A percentile compares a stretch with the other conserved stretches of the same genome.
phyloP scores from a whole-genome alignment of 352 stramenopile genomes.

The Elongisporangium prolatum region DNA sequence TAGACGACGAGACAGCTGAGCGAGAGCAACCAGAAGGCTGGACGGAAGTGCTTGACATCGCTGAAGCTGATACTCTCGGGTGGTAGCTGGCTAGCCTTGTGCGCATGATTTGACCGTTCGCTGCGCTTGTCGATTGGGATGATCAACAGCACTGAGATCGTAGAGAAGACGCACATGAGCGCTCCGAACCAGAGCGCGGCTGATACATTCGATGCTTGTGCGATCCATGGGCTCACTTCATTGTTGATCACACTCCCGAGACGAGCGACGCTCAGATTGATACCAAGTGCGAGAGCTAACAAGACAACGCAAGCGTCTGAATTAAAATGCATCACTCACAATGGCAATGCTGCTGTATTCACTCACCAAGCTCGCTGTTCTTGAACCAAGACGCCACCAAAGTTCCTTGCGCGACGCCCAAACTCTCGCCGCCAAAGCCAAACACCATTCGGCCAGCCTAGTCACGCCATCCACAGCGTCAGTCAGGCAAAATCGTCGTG shows the following conservation, averaged over 20 bases:
- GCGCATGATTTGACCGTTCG: constrained; percentile 21
- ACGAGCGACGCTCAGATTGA: constrained; percentile 89
- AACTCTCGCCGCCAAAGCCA: constrained; percentile 89
- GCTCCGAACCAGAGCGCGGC: constrained; percentile 85
- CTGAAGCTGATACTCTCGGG: constrained; percentile 60
- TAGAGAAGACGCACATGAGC: constrained; percentile 70
- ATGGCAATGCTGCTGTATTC: not conserved
- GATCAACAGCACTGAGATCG: constrained; percentile 66
- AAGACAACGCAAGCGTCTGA: not conserved
- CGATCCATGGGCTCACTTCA: constrained; percentile 78
- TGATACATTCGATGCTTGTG: constrained; percentile 53
- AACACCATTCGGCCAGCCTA: constrained; percentile 88
- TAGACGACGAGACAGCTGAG: constrained; percentile 92
- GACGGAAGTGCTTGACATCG: constrained; percentile 74
- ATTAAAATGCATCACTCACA: not conserved
- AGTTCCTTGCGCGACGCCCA: constrained; percentile 88
- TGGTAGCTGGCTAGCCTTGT: constrained; percentile 14
- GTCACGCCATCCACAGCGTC: constrained; percentile 7
- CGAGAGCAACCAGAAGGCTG: constrained; percentile 87
- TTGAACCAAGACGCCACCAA: constrained; percentile 92
- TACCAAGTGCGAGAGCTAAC: constrained; percentile 84
- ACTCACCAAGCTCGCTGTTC: constrained; percentile 80
- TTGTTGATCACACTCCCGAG: constrained; percentile 93
- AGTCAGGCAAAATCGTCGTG: not conserved
- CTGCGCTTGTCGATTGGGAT: constrained; percentile 76